These are phyloP conservation scores for Puccinia hordei DNA, from an alignment of 1,284 basidiomycete species.

Conservation along the genomic window DNA sequence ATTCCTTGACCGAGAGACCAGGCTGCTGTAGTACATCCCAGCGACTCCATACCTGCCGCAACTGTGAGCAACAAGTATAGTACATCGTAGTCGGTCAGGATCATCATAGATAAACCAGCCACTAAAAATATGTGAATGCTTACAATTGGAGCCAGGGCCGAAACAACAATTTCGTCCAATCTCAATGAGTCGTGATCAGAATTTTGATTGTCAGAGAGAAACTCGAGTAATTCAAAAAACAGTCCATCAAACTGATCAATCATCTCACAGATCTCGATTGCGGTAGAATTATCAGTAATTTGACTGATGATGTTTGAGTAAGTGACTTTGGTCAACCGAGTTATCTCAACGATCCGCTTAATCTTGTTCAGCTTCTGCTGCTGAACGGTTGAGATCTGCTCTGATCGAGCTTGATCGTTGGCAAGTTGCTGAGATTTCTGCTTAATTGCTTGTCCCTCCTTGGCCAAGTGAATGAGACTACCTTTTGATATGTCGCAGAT, in stretches of 20 bases:
- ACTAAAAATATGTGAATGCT: slow-evolving; percentile 58
- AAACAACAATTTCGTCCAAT: slow-evolving; percentile 88
- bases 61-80: slow-evolving; percentile 56
- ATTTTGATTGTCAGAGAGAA: slow-evolving; percentile 72
- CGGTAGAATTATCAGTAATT: slow-evolving; percentile 34
- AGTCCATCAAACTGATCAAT: slow-evolving; percentile 72
- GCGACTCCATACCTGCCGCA: slow-evolving; percentile 68
- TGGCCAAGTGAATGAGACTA: slow-evolving; percentile 81
- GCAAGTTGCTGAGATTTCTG: slow-evolving; percentile 75
- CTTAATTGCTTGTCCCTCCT: slow-evolving; percentile 80
- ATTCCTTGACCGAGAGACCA: slow-evolving; percentile 63
- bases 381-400: slow-evolving; percentile 66
- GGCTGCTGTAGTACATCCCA: slow-evolving; percentile 78
- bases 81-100: slow-evolving; percentile 38
- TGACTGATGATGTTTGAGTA: slow-evolving; percentile 26
- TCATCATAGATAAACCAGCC: slow-evolving; percentile 54
- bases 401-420: slow-evolving; percentile 71
- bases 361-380: slow-evolving; percentile 53
- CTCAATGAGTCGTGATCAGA: slow-evolving; percentile 35
- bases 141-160: slow-evolving; percentile 77
- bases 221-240: slow-evolving; percentile 70
- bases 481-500: slow-evolving; percentile 78
- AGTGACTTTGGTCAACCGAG: slow-evolving; percentile 32
- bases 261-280: slow-evolving; percentile 66
- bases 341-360: slow-evolving; percentile 51